Percentiles rank a stretch among this genome's conserved stretches.
These are phyloP conservation scores for Hepatocystis sp. DNA, from an alignment of 169 alveolate genomes.

Conservation along the genomic window DNA sequence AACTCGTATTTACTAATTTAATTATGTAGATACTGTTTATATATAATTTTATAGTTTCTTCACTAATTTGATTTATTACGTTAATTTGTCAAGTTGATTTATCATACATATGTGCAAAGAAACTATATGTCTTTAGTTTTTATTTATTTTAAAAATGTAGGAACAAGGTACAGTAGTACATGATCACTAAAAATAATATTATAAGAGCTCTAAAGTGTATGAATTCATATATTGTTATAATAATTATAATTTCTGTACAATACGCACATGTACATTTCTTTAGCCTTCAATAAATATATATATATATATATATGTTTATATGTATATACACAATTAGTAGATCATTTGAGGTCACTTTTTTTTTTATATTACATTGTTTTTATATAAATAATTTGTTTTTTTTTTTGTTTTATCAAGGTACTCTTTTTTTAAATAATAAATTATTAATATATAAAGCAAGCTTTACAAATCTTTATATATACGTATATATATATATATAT, in stretches of 20 bases:
- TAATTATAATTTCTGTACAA: background rate
- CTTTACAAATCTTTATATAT: too few species aligned
- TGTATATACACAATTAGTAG: background rate
- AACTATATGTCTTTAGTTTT: too few species aligned
- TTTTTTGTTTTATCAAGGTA: too few species aligned
- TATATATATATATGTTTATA: conserved; percentile 2
- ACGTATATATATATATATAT: background rate
- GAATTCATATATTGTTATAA: background rate
- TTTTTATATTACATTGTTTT: too few species aligned
- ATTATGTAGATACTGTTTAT: too few species aligned
- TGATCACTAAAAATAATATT: background rate
- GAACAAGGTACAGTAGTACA: background rate
- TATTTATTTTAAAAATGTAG: background rate
- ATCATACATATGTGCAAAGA: too few species aligned
- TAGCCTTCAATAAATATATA: background rate
- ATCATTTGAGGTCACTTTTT: too few species aligned
- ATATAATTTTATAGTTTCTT: too few species aligned
- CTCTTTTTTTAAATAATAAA: too few species aligned
- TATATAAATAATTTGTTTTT: too few species aligned
- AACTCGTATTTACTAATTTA: too few species aligned
- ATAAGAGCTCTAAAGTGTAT: background rate
- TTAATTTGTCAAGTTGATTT: background rate
- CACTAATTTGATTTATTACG: background rate
- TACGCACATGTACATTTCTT: background rate
- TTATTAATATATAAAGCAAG: too few species aligned